Evolutionary conservation across 2,329 filamentous ascomycete genomes (phyloP).

Genomic region (Trichoderma semiorbis): DNA sequence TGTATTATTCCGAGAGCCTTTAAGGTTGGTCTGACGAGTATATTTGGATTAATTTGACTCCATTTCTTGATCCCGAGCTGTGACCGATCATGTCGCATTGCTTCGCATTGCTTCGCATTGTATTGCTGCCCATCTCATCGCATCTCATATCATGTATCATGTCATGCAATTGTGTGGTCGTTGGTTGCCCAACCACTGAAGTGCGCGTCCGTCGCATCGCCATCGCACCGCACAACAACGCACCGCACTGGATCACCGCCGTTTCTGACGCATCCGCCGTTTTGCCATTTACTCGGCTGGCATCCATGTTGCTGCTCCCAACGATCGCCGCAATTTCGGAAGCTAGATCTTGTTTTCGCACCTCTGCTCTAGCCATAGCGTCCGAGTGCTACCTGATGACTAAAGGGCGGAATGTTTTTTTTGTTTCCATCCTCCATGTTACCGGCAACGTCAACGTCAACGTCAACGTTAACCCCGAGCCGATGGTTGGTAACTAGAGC

Average conservation of each 20-base stretch:
- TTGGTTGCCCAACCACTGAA: neutral
- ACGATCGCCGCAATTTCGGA: neutral
- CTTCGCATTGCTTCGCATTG: neutral
- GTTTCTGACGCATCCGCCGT: neutral
- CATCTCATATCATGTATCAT: neutral
- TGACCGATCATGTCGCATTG: neutral
- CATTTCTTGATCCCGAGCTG: neutral
- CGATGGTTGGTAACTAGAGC: neutral
- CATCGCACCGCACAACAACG: neutral
- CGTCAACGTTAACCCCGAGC: neutral
- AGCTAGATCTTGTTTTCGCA: neutral
- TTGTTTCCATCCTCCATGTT: neutral
- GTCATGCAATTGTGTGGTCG: neutral
- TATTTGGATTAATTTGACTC: neutral
- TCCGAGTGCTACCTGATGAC: neutral
- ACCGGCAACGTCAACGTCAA: neutral
- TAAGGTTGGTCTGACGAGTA: neutral
- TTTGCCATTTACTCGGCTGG: neutral
- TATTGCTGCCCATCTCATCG: neutral
- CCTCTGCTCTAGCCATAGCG: neutral
- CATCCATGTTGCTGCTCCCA: neutral
- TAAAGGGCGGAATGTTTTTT: neutral
- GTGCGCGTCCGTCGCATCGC: neutral
- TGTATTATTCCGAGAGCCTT: slow-evolving; percentile 1
- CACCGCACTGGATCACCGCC: neutral